Base-by-base conservation (phyloP, 2,329 filamentous ascomycete species). In the Coleophoma eucalyptorum region DNA sequence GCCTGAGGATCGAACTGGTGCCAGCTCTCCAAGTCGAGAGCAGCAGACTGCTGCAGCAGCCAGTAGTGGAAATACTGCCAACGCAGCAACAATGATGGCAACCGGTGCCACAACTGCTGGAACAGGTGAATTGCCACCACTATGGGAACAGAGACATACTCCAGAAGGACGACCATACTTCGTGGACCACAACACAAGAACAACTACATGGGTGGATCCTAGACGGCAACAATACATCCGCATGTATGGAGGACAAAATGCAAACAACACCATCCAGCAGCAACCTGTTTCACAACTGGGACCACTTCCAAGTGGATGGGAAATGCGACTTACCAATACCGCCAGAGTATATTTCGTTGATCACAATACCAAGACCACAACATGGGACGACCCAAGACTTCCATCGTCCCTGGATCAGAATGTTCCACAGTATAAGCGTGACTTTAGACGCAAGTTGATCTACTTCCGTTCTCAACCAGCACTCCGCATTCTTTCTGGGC, bases 341-440 rank as follows among this genome's bases (percentile, higher is more conserved):
- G 94, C 94, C 26, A 83, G 94, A 53, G 94, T 99, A 15, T 99
- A 99, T 73, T 99, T 99, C 69, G 94, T 99, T 42, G 94, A 99
- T 65, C 94, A 99, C 74, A 99, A 99, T 73, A 99, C 94, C 42
- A 99, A 99, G 78, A 99, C 94, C 0, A 99, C 94, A 3, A 99
- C 94, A 1, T 99, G 94, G 94, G 94, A 99, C 66, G 94, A 99
- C 65, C 94, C 94, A 34, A 84, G 94, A 65, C 75, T 99, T 60
- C 94, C 94, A 20, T 97, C 93, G 3, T 97, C 94, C 1, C 77
- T 99, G 55, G 94, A 99, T 63, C 94, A 99, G 72, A 97, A 97
- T 55, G 94, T 99, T 46, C 94, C 94, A 48, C 94, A 99, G 73
- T 99, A 99, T 76, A 99, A 99, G 83, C 90, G 94, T 72, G 94